These are phyloP conservation scores for Gossypium turneri DNA, from an alignment of 345 rosid species.

Conservation along the genomic window DNA sequence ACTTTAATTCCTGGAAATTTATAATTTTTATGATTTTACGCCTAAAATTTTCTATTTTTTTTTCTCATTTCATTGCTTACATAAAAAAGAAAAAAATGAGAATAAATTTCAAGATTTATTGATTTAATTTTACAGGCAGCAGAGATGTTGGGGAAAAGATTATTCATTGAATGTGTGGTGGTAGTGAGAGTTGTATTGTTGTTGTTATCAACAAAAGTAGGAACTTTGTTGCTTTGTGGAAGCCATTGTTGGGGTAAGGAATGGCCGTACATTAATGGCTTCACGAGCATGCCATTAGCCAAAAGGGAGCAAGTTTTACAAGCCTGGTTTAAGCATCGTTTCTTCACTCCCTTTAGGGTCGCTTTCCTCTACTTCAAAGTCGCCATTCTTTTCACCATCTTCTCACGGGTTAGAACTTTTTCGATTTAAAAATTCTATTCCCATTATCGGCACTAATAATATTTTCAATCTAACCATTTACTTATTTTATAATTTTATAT, in stretches of 20 bases:
- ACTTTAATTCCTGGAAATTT: too few species aligned
- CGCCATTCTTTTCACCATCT: slow-evolving; percentile 39
- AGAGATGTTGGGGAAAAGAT: slow-evolving; percentile 32
- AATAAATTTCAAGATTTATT: too few species aligned
- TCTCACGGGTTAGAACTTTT: slow-evolving; percentile 50
- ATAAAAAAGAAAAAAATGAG: too few species aligned
- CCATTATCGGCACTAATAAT: too few species aligned
- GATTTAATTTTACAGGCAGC: slow-evolving; percentile 29
- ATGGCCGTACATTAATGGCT: slow-evolving; percentile 53
- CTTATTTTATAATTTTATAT: too few species aligned
- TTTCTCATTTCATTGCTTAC: too few species aligned
- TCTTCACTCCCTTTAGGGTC: slow-evolving; percentile 47
- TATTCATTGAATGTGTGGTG: slow-evolving; percentile 23
- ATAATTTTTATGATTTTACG: too few species aligned
- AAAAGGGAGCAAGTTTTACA: slow-evolving; percentile 59
- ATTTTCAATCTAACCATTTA: too few species aligned
- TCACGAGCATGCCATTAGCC: slow-evolving; percentile 43
- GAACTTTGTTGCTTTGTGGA: slow-evolving; percentile 73
- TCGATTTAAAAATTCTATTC: too few species aligned
- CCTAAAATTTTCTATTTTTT: too few species aligned
- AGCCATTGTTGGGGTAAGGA: slow-evolving; percentile 33
- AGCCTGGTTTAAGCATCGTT: slow-evolving; percentile 38
- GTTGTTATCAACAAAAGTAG: slow-evolving; percentile 57
- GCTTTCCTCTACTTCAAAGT: slow-evolving; percentile 44
- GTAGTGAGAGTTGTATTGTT: slow-evolving; percentile 40